Evolutionary conservation across 1,284 basidiomycete genomes (phyloP).

Genomic region (Trichosporon coremiiforme): DNA sequence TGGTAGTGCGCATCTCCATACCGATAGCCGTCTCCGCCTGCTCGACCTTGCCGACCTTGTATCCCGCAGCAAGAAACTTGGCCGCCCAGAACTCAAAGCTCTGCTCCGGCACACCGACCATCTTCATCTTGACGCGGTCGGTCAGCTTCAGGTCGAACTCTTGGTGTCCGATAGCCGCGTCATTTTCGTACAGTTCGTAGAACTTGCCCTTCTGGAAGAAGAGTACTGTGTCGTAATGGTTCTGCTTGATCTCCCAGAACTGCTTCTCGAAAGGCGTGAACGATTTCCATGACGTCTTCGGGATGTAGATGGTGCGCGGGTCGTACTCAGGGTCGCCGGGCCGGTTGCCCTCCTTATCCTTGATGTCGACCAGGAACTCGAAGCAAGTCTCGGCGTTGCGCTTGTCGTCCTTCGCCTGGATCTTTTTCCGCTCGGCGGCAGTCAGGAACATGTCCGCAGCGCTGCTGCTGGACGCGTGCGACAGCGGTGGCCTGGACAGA

Average conservation of each 20-base stretch:
- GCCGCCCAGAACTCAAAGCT: conserved; percentile 70
- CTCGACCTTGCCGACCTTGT: conserved; percentile 96
- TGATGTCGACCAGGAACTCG: conserved; percentile 66
- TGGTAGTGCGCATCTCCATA: conserved; percentile 61
- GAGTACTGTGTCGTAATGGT: conserved; percentile 88
- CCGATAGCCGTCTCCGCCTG: conserved; percentile 88
- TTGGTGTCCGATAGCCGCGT: conserved; percentile 82
- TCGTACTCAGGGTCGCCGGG: conserved; percentile 87
- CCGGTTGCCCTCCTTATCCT: conserved; percentile 76
- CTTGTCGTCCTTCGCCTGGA: conserved; percentile 78
- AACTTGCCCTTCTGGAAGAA: conserved; percentile 84
- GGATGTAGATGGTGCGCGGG: conserved; percentile 82
- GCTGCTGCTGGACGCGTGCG: conserved; percentile 19
- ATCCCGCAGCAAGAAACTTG: conserved; percentile 65
- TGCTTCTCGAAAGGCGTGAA: conserved; percentile 91
- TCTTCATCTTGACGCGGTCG: conserved; percentile 89
- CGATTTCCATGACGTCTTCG: conserved; percentile 71
- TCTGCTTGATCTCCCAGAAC: conserved; percentile 98
- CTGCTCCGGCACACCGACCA: conserved; percentile 96
- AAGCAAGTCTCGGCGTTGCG: conserved; percentile 79
- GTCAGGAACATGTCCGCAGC: conserved; percentile 67
- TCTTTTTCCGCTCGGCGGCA: conserved; percentile 76
- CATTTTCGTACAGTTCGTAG: conserved; percentile 86
- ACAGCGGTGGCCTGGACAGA: conserved; percentile 21
- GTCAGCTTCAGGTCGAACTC: conserved; percentile 83